Evolutionary conservation across 2,329 filamentous ascomycete genomes (phyloP).

Genomic region (Talaromyces sp.): DNA sequence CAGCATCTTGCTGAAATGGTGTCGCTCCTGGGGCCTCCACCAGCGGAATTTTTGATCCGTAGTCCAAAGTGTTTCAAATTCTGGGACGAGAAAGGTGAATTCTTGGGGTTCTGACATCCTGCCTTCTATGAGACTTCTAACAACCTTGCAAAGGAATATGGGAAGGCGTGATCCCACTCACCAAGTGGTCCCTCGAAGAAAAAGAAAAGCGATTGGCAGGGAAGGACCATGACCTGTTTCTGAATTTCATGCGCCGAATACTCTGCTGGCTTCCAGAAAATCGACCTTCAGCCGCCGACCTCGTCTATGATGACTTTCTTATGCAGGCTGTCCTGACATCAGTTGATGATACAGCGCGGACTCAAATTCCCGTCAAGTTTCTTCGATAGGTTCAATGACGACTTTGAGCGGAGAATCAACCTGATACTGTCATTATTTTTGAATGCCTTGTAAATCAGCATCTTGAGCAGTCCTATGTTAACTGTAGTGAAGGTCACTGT

Average conservation of each 20-base stretch:
- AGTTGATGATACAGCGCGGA: too few relatives aligned
- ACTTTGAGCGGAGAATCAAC: too few relatives aligned
- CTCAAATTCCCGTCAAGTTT: too few relatives aligned
- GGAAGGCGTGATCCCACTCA: slow-evolving; percentile 2
- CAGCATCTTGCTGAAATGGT: slow-evolving; percentile 16
- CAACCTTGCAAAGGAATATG: not conserved
- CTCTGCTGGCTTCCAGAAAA: slow-evolving; percentile 4
- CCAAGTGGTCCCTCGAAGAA: not conserved
- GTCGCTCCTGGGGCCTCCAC: slow-evolving; percentile 14
- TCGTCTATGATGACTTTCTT: slow-evolving; percentile 16
- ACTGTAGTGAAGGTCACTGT: too few relatives aligned
- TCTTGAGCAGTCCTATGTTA: too few relatives aligned
- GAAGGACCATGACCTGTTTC: not conserved
- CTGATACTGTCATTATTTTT: too few relatives aligned
- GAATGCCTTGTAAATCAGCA: too few relatives aligned
- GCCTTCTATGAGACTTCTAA: not conserved
- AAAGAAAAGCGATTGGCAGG: slow-evolving; percentile 1
- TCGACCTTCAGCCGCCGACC: slow-evolving; percentile 1
- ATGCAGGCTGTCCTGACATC: slow-evolving; percentile 2
- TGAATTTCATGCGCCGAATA: slow-evolving; percentile 1
- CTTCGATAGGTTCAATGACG: too few relatives aligned
- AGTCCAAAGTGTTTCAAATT: slow-evolving; percentile 7
- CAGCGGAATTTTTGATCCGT: slow-evolving; percentile 4
- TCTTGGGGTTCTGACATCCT: not conserved
- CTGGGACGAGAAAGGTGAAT: slow-evolving; percentile 14